phyloP scores from a whole-genome alignment of 1,284 basidiomycete species.

The Austroboletus niveus region DNA sequence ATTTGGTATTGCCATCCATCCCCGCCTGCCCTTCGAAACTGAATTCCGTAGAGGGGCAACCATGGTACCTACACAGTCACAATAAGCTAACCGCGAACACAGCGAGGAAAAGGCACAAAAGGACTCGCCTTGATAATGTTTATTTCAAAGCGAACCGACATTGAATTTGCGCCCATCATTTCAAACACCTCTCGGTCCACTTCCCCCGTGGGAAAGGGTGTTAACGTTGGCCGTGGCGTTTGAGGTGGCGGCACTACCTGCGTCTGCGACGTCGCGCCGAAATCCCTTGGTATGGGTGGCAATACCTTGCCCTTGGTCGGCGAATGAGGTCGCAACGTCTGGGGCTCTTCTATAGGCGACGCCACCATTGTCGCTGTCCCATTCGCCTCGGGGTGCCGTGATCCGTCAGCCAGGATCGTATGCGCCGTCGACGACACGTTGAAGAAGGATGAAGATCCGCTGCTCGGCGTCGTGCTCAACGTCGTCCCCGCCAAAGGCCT shows the following conservation, averaged over 20 bases:
- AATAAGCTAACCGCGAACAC: too few relatives aligned
- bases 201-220: conserved; percentile 57
- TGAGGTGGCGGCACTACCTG: conserved; percentile 17
- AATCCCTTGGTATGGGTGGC: conserved; percentile 72
- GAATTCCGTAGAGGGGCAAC: conserved; percentile 92
- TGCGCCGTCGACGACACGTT: conserved; percentile 61
- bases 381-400: conserved; percentile 28
- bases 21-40: conserved; percentile 89
- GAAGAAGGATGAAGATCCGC: conserved; percentile 78
- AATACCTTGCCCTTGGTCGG: conserved; percentile 57
- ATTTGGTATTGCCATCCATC: conserved; percentile 98
- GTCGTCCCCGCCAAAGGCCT: conserved; percentile 55
- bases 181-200: conserved; percentile 71
- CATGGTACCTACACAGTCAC: conserved; percentile 72
- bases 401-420: conserved; percentile 41
- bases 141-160: conserved; percentile 92
- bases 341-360: conserved; percentile 36
- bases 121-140: conserved; percentile 86
- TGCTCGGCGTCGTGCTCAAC: conserved; percentile 61
- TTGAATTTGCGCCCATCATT: conserved; percentile 65
- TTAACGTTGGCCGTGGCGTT: conserved; percentile 32
- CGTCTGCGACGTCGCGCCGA: conserved; percentile 32
- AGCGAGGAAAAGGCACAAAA: too few relatives aligned
- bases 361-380: conserved; percentile 25
- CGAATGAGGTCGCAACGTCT: conserved; percentile 36